Base-by-base conservation (phyloP, 371 early-diverging fungal genomes). In the Mortierella sp. region DNA sequence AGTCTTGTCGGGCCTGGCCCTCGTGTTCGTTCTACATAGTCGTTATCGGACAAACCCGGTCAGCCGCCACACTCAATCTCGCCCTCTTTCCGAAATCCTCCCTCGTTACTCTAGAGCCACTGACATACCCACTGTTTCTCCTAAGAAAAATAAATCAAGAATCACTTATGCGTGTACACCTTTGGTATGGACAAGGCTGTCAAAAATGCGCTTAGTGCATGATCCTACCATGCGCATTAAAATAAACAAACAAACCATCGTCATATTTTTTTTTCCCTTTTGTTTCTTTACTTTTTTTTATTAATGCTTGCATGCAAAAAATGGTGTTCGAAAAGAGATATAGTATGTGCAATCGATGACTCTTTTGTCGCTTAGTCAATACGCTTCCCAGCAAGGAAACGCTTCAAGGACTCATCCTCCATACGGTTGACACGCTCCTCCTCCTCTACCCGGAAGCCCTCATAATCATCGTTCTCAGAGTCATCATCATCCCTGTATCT, bases 351-450 rank as follows among this genome's bases (percentile, higher is more conserved):
- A 10, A 68, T 42, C 34, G 42, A 68, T 34, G 34, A 63, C 19
- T 26, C 31, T 7, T 34, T 21, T 2, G 21, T 42, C 10, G 38
- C 34, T 90, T 80, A 21, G 86, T 85, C 63, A 90, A 74, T 13
- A 89, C 89, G 71, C 88, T 90, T 65, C 81, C 77, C 54, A 19
- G 63, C 8, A 11, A 76, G 58, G 55, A 73, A 73, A 26, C 73
- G 75, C 68, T 72, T 45, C 34, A 76, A 54, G 52, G 77, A 76
- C 42, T 70, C 77, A 0, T 70, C 68, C 75, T 78, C 55, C 72
- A 76, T 72, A 14, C 73, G 50, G 10, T 73, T 48, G 13, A 45
- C 55, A n/a, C 78, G 73, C 48, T 72, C 72, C 44, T 70, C 75
- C 48, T 75, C 79, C 45, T 75, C 70, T 11, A 19, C n/a, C 34